Evolutionary conservation across 176 grass and related monocot species (phyloP).

Genomic region (Paspalum vaginatum): DNA sequence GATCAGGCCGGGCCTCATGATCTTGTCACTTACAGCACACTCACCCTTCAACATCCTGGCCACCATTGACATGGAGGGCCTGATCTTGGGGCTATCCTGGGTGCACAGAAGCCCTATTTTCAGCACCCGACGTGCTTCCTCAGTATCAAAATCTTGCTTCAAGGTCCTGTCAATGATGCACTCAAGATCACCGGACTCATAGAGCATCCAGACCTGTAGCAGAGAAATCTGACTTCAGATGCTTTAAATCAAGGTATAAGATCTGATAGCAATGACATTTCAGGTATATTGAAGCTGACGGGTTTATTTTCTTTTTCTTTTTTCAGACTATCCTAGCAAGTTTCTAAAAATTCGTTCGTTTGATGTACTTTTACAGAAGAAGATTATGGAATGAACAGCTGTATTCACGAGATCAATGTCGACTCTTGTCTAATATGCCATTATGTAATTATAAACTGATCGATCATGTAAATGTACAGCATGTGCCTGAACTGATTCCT

Average conservation of each 20-base stretch:
- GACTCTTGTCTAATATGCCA: background rate
- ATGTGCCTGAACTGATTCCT: conserved; percentile 22
- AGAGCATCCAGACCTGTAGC: conserved; percentile 65
- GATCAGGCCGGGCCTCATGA: conserved; percentile 83
- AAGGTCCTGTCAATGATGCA: conserved; percentile 64
- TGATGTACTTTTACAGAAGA: background rate
- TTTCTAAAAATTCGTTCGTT: background rate
- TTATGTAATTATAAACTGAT: conserved; percentile 22
- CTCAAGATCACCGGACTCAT: conserved; percentile 54
- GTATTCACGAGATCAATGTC: background rate
- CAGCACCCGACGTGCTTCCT: conserved; percentile 60
- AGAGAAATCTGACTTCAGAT: conserved; percentile 27
- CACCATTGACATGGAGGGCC: conserved; percentile 72
- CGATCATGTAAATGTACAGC: background rate
- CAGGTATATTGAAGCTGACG: background rate
- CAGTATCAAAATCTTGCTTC: conserved; percentile 30
- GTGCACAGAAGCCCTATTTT: conserved; percentile 84
- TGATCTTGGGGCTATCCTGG: conserved; percentile 66
- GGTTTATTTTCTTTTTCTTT: background rate
- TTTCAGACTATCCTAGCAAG: background rate
- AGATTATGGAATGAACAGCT: background rate
- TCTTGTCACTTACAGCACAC: conserved; percentile 38
- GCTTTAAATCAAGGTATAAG: background rate
- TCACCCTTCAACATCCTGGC: conserved; percentile 62
- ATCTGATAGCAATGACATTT: conserved; percentile 1